A percentile compares a stretch with the other conserved stretches of the same genome.
Conservation (phyloP, 2,329 filamentous ascomycete species). For the Fusarium kyushuense region DNA sequence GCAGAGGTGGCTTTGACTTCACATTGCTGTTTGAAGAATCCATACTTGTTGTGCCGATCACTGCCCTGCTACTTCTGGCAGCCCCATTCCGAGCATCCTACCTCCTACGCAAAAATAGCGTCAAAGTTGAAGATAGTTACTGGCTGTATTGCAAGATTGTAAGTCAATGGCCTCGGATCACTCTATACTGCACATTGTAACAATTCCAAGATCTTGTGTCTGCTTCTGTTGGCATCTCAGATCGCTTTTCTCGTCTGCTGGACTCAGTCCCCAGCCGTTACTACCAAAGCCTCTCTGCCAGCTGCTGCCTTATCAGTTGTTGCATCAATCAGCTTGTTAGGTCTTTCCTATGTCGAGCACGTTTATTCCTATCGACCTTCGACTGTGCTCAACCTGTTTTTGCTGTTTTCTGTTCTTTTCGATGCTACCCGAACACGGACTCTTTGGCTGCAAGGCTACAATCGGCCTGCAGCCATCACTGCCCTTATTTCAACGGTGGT, state of each 20-base stretch:
- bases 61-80: constrained; percentile 46
- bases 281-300: constrained; percentile 27
- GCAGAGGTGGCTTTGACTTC: constrained; percentile 61
- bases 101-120: constrained; percentile 34
- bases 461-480: constrained; percentile 4
- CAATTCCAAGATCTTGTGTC: constrained; percentile 22
- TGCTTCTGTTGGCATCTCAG: constrained; percentile 22
- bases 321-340: constrained; percentile 19
- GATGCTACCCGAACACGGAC: constrained; percentile 30
- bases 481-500: constrained; percentile 27
- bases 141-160: constrained; percentile 40
- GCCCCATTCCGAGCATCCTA: constrained; percentile 40
- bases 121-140: constrained; percentile 37
- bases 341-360: constrained; percentile 37
- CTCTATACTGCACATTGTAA: not conserved
- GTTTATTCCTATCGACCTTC: constrained; percentile 38
- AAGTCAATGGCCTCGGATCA: constrained; percentile 3
- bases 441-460: constrained; percentile 37
- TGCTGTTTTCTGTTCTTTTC: constrained; percentile 30
- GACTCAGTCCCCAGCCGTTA: constrained; percentile 19
- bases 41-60: constrained; percentile 48
- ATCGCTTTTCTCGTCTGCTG: constrained; percentile 26
- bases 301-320: constrained; percentile 25
- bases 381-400: constrained; percentile 32
- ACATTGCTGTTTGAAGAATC: constrained; percentile 59